Conservation (phyloP, 2,329 filamentous ascomycete species). For the Colletotrichum limetticola region DNA sequence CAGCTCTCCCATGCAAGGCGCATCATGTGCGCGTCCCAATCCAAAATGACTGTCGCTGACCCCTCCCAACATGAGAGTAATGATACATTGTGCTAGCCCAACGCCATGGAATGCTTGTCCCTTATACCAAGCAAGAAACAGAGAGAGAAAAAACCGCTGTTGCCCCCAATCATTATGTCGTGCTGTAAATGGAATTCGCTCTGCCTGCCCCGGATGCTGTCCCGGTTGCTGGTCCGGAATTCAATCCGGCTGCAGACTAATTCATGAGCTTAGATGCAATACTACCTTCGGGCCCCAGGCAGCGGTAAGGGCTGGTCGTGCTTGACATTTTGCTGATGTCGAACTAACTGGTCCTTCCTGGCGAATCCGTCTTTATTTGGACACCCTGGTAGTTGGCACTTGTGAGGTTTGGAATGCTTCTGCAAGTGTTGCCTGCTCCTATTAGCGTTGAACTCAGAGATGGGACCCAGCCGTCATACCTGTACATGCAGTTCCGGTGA, state of each 20-base stretch:
- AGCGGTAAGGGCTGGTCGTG: conserved; percentile 38
- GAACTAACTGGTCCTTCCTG: conserved; percentile 53
- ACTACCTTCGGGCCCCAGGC: conserved; percentile 15
- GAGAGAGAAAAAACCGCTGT: not conserved
- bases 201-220: not conserved
- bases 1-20: not conserved
- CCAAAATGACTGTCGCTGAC: not conserved
- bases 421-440: conserved; percentile 52
- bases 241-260: not conserved
- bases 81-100: conserved; percentile 41
- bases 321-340: conserved; percentile 53
- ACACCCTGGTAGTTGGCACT: conserved; percentile 50
- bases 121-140: not conserved
- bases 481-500: conserved; percentile 52
- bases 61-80: conserved; percentile 26
- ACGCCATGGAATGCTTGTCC: conserved; percentile 11
- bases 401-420: conserved; percentile 55
- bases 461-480: conserved; percentile 42
- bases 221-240: not conserved
- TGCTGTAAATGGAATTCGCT: not conserved
- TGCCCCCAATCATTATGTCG: not conserved
- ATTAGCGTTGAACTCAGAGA: conserved; percentile 10
- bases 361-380: conserved; percentile 55
- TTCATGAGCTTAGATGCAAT: not conserved
- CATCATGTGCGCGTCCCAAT: not conserved